These are phyloP conservation scores for Pachyrhizus erosus DNA, from an alignment of 306 rosid species.

Conservation along the genomic window DNA sequence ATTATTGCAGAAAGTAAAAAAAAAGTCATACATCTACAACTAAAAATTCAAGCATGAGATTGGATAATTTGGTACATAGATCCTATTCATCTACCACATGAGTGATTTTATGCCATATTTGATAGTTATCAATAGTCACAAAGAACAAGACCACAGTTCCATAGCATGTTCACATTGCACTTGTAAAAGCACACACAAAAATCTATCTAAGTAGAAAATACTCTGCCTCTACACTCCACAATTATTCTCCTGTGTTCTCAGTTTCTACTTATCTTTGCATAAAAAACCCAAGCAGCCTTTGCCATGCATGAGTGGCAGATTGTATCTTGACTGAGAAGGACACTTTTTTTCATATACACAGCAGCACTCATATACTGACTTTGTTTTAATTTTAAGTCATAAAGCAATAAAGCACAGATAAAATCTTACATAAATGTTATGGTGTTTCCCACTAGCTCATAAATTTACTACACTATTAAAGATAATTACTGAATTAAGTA, in stretches of 20 bases:
- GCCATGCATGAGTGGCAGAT: slow-evolving; percentile 20
- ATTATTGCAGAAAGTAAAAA: not conserved
- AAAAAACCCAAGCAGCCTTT: slow-evolving; percentile 7
- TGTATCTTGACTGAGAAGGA: slow-evolving; percentile 7
- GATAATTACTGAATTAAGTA: not conserved
- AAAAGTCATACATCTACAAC: slow-evolving; percentile 2
- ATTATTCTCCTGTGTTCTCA: not conserved
- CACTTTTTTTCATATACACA: slow-evolving; percentile 20
- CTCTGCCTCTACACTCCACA: slow-evolving; percentile 3
- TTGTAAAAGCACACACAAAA: not conserved
- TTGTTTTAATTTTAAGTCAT: slow-evolving; percentile 14
- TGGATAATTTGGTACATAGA: slow-evolving; percentile 6
- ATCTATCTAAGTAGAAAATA: not conserved
- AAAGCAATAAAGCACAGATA: slow-evolving; percentile 9
- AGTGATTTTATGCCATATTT: slow-evolving; percentile 27
- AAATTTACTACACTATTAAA: not conserved
- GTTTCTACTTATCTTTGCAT: slow-evolving; percentile 3
- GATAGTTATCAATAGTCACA: slow-evolving; percentile 18
- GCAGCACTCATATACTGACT: not conserved
- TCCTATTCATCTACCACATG: not conserved
- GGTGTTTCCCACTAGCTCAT: not conserved
- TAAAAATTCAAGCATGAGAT: slow-evolving; percentile 1
- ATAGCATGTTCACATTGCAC: slow-evolving; percentile 4
- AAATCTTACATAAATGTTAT: slow-evolving; percentile 3
- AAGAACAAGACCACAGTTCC: slow-evolving; percentile 9